Percentiles rank a stretch among this genome's conserved stretches.
Conservation (phyloP, 1,284 basidiomycete species). For the Mycena citricolor region DNA sequence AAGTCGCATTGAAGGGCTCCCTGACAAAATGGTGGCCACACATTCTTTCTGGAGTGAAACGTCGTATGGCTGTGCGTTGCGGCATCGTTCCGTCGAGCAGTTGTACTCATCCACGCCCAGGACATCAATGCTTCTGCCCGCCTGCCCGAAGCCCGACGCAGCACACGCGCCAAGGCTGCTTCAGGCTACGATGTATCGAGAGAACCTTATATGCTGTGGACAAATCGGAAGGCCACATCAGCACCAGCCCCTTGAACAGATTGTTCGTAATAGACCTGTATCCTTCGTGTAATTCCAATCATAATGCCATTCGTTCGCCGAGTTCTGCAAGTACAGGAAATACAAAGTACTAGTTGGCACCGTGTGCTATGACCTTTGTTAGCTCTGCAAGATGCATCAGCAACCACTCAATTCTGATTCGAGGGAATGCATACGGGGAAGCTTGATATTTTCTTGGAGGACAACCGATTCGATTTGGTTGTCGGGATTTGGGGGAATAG, state of each 20-base stretch:
- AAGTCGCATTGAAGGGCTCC: slow-evolving; percentile 77
- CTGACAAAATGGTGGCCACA: slow-evolving; percentile 86
- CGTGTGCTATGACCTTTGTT: slow-evolving; percentile 79
- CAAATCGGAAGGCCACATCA: slow-evolving; percentile 54
- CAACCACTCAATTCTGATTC: too few relatives aligned
- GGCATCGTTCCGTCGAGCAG: slow-evolving; percentile 6
- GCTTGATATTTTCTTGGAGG: slow-evolving; percentile 86
- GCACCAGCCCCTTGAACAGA: slow-evolving; percentile 38
- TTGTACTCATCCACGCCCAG: slow-evolving; percentile 36
- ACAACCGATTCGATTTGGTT: slow-evolving; percentile 95
- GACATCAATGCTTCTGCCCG: slow-evolving; percentile 66
- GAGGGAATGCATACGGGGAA: slow-evolving; percentile 82
- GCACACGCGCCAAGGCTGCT: slow-evolving; percentile 63
- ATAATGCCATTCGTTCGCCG: too few relatives aligned
- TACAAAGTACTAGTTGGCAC: slow-evolving; percentile 39
- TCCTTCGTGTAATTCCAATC: too few relatives aligned
- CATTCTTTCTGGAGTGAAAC: slow-evolving; percentile 79
- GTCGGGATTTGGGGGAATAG: slow-evolving; percentile 85
- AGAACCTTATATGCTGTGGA: slow-evolving; percentile 84
- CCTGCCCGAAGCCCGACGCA: slow-evolving; percentile 74
- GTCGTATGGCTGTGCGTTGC: slow-evolving; percentile 63
- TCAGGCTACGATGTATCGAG: slow-evolving; percentile 61
- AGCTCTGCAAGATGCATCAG: slow-evolving; percentile 56
- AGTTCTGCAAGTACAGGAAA: slow-evolving; percentile 2
- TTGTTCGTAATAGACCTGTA: too few relatives aligned